A percentile compares a stretch with the other conserved stretches of the same genome.
Conservation (phyloP, 2,329 filamentous ascomycete genomes). For the Diplodia mutila region DNA sequence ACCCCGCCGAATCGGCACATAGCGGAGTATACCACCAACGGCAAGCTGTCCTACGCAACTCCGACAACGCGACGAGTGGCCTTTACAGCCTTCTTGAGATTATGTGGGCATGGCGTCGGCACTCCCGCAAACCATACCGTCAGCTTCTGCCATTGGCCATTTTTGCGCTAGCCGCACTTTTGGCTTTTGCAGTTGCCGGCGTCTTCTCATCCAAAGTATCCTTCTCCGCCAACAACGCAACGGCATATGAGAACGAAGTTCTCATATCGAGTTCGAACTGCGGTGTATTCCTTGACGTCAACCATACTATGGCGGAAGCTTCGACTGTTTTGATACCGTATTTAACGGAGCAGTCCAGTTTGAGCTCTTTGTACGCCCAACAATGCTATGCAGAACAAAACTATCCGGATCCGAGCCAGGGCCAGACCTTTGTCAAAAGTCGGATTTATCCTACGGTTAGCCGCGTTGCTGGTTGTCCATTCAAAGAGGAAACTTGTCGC, state of each 20-base stretch:
- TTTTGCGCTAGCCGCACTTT: neutral
- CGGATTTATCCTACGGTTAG: slow-evolving; percentile 18
- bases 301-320: no score
- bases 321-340: neutral
- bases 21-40: slow-evolving; percentile 34
- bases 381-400: slow-evolving; percentile 5
- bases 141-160: slow-evolving; percentile 4
- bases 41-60: slow-evolving; percentile 25
- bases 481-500: no score
- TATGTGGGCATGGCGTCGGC: neutral
- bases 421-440: slow-evolving; percentile 22
- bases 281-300: no score
- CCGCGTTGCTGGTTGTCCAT: no score
- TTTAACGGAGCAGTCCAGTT: neutral
- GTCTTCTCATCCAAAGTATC: slow-evolving; percentile 27
- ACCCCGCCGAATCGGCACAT: slow-evolving; percentile 28
- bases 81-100: neutral
- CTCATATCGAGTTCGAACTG: neutral
- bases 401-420: neutral
- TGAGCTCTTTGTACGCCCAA: neutral
- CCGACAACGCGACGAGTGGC: slow-evolving; percentile 6
- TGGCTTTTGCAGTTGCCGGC: slow-evolving; percentile 21
- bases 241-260: neutral
- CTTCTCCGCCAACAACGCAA: slow-evolving; percentile 1
- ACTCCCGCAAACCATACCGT: neutral